Conservation (phyloP, 495 filamentous ascomycete genomes). For the Paragyromitra xinjiangensis region DNA sequence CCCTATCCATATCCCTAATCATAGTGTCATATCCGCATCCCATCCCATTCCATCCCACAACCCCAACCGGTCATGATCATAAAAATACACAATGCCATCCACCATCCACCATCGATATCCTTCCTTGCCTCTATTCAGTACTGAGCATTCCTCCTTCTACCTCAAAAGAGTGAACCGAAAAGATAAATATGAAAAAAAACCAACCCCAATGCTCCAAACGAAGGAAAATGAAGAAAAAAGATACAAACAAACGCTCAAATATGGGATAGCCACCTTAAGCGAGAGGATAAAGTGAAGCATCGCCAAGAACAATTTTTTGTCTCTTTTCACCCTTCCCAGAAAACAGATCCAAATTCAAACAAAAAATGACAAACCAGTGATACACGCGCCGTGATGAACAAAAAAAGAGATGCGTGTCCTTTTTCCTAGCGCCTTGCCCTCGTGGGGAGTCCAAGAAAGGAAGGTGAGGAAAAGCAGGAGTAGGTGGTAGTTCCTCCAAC, state of each 20-base stretch:
- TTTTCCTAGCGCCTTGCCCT: neutral
- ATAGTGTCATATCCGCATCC: neutral
- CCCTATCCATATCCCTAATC: neutral
- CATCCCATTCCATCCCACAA: neutral
- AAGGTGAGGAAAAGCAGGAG: neutral
- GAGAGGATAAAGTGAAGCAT: neutral
- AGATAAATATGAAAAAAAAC: conserved; percentile 11
- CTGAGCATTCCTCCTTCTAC: neutral
- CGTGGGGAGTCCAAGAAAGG: neutral
- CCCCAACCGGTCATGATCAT: neutral
- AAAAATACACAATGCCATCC: conserved; percentile 15
- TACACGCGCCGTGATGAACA: conserved; percentile 11
- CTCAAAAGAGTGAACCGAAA: conserved; percentile 13
- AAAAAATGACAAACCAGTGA: conserved; percentile 2
- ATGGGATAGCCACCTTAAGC: neutral
- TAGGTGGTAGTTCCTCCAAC: neutral
- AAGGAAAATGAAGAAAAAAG: conserved; percentile 20
- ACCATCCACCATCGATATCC: neutral
- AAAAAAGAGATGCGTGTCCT: neutral
- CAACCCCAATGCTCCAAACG: conserved; percentile 31
- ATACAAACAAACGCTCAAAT: conserved; percentile 6
- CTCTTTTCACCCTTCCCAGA: neutral
- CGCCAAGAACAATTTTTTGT: neutral
- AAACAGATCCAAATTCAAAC: conserved; percentile 6
- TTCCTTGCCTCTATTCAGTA: neutral